Evolutionary conservation across 2,329 filamentous ascomycete species (phyloP).

Genomic region (Fusarium multiceps): DNA sequence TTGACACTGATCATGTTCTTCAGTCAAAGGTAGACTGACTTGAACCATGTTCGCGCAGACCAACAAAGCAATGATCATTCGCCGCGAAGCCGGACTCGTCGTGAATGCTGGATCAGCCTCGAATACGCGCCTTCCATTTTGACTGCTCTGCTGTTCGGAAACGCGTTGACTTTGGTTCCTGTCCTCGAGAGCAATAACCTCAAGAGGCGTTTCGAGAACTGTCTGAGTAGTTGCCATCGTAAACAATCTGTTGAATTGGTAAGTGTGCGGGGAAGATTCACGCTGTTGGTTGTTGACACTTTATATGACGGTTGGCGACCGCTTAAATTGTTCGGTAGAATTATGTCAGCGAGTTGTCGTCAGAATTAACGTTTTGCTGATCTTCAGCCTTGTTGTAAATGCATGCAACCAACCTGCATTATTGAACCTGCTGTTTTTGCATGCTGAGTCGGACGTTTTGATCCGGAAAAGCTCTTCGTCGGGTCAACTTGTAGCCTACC

Average conservation of each 20-base stretch:
- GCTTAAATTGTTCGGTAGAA: conserved; percentile 20
- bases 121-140: not conserved
- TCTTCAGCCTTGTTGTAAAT: not conserved
- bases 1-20: too few relatives aligned
- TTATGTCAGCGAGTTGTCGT: not conserved
- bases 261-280: not conserved
- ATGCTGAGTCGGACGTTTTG: too few relatives aligned
- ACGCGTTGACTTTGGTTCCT: not conserved
- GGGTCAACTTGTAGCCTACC: too few relatives aligned
- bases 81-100: conserved; percentile 1
- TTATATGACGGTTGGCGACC: not conserved
- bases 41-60: conserved; percentile 22
- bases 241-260: accelerated
- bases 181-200: not conserved
- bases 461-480: too few relatives aligned
- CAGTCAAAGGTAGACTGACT: accelerated
- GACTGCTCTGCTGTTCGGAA: not conserved
- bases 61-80: conserved; percentile 7
- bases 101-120: conserved; percentile 17
- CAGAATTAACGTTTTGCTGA: not conserved
- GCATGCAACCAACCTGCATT: not conserved
- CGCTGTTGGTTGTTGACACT: not conserved
- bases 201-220: not conserved
- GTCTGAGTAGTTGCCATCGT: conserved; percentile 13
- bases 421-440: not conserved